A percentile compares a stretch with the other conserved stretches of the same genome.
phyloP scores from a whole-genome alignment of 257 asterid species.

The Solanum tarapatanum region DNA sequence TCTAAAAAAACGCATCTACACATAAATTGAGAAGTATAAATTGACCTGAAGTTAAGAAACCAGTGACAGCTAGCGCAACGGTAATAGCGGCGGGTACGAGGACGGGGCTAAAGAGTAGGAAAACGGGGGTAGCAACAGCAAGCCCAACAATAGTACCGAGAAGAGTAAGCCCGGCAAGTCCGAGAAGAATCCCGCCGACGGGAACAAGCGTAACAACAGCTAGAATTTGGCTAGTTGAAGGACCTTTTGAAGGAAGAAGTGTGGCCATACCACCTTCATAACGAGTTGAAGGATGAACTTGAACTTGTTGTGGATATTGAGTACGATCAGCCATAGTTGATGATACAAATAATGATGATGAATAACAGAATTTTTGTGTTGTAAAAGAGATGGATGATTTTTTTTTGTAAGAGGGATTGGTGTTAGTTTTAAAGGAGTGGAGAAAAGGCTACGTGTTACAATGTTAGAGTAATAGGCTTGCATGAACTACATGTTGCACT shows the following conservation, averaged over 20 bases:
- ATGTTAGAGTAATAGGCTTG: background rate
- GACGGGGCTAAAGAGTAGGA: conserved; percentile 16
- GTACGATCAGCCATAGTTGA: background rate
- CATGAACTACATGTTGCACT: conserved; percentile 9
- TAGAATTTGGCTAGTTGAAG: background rate
- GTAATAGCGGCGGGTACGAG: conserved; percentile 4
- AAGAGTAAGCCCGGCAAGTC: conserved; percentile 6
- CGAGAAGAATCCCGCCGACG: background rate
- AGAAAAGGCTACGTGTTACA: background rate
- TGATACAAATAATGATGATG: background rate
- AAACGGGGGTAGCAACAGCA: background rate
- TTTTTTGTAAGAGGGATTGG: background rate
- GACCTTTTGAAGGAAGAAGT: background rate
- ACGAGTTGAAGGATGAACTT: background rate
- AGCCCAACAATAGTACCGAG: conserved; percentile 8
- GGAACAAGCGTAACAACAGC: conserved; percentile 4
- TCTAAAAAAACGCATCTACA: too few species aligned
- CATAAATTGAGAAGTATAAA: background rate
- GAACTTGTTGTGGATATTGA: background rate
- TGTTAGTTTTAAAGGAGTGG: background rate
- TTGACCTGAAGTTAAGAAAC: conserved; percentile 4
- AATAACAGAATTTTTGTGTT: background rate
- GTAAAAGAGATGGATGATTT: background rate
- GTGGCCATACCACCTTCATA: background rate
- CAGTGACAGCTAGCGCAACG: background rate